Evolutionary conservation across 2,329 filamentous ascomycete species (phyloP), one percentile per base, ranked within the genome.

Genomic region (Emmonsiellopsis sp.): DNA sequence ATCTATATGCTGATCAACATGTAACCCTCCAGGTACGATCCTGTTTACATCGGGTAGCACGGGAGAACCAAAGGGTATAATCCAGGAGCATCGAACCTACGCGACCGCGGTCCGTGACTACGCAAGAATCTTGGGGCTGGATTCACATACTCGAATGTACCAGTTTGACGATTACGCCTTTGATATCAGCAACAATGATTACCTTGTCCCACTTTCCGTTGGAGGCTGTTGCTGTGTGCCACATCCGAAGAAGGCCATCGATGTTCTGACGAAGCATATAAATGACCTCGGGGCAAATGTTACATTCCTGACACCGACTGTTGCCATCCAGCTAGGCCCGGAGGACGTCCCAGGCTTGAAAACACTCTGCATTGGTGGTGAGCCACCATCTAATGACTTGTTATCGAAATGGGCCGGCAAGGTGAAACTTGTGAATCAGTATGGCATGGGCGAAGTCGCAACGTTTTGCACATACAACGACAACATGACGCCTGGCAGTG

Each of bases 141-240:
- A 50, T 37, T 31, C 38, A 20, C 30, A 10, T n/a, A 43, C 37
- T 41, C 37, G 52, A 11, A 47, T 50, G 44, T 41, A 50, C 15
- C 52, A 54, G 46, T 54, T 54, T 32, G 52, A 47, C 15, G 37
- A 47, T 20, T 54, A 54, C 43, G 38, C 45, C 11, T 54, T 50
- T 40, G 52, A 54, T 11, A 89, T 94, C 5, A 92, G 87, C 0
- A 84, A 94, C 5, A 94, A 94, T 66, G 89, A 95, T 65, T 89
- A 91, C 7, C 93, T 93, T 7, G 46, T 51, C 5, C 37, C 54
- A 44, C 51, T 57, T 15, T 45, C 34, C 15, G 41, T 54, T 30
- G 63, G 63, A 2, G 62, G 52, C 9, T 62, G 59, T 50, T 38
- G 62, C 3, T 65, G 62, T 38, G 48, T 63, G 5, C 62, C 63